Conservation (phyloP, 2,329 filamentous ascomycete species). For the Colletotrichum sp. region DNA sequence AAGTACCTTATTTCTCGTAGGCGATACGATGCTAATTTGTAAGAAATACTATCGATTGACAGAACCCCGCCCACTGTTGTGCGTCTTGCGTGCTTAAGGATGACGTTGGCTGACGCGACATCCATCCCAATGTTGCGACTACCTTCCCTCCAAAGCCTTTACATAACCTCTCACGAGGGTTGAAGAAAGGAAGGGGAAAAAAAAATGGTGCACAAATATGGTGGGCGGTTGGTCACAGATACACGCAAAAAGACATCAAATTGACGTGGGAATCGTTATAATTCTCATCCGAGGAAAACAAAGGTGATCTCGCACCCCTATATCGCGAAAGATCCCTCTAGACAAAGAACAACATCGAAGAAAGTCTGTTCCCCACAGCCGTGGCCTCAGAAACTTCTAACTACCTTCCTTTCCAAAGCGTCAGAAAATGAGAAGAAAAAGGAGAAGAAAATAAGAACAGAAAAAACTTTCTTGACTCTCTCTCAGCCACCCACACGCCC, state of each 20-base stretch:
- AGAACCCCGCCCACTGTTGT: neutral
- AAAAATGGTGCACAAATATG: rapidly evolving
- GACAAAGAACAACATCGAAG: neutral
- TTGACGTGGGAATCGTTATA: neutral
- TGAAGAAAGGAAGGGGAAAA: too few species aligned
- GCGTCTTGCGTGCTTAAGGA: neutral
- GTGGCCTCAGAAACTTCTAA: neutral
- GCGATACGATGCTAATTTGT: neutral
- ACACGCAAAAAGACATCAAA: neutral
- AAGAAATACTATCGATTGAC: neutral
- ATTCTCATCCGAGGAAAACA: neutral
- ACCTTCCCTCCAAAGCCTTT: neutral
- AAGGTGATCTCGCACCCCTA: neutral
- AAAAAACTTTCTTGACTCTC: neutral
- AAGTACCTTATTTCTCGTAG: neutral
- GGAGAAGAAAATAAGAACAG: neutral
- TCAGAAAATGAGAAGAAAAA: neutral
- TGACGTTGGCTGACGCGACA: neutral
- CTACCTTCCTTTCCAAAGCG: neutral
- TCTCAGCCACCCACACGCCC: neutral
- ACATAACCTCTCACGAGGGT: neutral
- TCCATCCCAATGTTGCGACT: rapidly evolving
- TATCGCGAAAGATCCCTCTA: neutral
- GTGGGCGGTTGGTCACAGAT: neutral
- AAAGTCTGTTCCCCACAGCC: neutral